Evolutionary conservation across 257 asterid species (phyloP).

Genomic region (Nicotiana tabacum): DNA sequence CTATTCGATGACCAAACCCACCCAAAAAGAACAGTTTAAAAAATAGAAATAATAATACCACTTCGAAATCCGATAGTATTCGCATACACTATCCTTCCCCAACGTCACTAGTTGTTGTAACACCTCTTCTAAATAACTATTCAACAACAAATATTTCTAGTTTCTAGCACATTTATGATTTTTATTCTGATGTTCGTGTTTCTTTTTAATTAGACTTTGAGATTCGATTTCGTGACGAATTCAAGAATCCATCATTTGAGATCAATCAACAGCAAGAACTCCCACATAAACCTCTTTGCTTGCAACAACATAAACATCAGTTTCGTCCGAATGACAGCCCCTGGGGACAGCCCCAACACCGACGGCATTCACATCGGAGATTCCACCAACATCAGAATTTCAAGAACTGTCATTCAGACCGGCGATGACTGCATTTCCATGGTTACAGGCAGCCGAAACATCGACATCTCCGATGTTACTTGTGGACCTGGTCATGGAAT

Average conservation of each 20-base stretch:
- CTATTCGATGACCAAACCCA: background rate
- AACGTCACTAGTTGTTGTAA: too few relatives aligned
- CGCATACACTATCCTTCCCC: too few relatives aligned
- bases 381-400: constrained; percentile 37
- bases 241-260: constrained; percentile 35
- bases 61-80: background rate
- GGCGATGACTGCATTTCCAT: constrained; percentile 71
- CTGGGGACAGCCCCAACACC: constrained; percentile 61
- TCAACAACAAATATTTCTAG: too few relatives aligned
- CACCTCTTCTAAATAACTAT: background rate
- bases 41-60: background rate
- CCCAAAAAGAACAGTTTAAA: background rate
- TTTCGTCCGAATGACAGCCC: constrained; percentile 39
- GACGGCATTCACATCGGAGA: constrained; percentile 63
- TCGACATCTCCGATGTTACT: constrained; percentile 28
- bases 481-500: constrained; percentile 88
- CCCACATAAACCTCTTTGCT: constrained; percentile 55
- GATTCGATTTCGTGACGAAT: constrained; percentile 54
- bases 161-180: too few relatives aligned
- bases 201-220: constrained; percentile 35
- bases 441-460: constrained; percentile 49
- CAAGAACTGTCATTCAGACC: constrained; percentile 35
- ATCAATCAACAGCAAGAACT: constrained; percentile 66
- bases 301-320: constrained; percentile 41
- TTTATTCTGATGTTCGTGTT: background rate